Conservation (phyloP, 202 grass and related monocot species). For the Panicum hallii region DNA sequence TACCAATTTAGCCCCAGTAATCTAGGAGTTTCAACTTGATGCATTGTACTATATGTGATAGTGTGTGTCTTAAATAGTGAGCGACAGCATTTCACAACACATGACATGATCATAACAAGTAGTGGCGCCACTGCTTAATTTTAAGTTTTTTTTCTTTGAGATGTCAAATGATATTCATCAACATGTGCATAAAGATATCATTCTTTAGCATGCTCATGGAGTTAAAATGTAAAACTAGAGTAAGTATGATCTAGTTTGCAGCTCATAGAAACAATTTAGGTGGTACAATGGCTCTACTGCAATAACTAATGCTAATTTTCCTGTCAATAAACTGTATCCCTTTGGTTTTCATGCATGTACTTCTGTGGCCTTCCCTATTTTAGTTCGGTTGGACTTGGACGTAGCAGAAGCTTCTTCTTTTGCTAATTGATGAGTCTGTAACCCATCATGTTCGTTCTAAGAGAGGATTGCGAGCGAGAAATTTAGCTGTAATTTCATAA, state of each 20-base stretch:
- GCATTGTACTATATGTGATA: not conserved
- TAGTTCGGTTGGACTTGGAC: not conserved
- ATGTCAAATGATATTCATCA: not conserved
- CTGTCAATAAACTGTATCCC: too few species aligned
- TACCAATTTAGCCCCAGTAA: not conserved
- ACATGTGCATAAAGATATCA: not conserved
- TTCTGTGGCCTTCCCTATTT: not conserved
- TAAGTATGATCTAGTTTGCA: not conserved
- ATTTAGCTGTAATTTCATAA: not conserved
- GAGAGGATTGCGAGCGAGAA: not conserved
- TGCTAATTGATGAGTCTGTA: not conserved
- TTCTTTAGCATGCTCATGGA: not conserved
- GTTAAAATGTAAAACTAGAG: not conserved
- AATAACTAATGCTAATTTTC: too few species aligned
- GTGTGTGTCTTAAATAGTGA: not conserved
- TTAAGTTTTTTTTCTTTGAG: not conserved
- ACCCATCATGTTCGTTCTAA: not conserved
- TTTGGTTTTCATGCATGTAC: not conserved
- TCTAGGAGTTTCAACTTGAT: not conserved
- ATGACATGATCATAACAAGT: not conserved
- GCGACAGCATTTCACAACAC: not conserved
- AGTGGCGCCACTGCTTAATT: not conserved
- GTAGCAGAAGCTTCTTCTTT: not conserved
- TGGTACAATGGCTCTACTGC: too few species aligned
- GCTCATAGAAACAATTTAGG: not conserved